Evolutionary conservation across 305 asterid genomes (phyloP).

Genomic region (Andrographis paniculata): DNA sequence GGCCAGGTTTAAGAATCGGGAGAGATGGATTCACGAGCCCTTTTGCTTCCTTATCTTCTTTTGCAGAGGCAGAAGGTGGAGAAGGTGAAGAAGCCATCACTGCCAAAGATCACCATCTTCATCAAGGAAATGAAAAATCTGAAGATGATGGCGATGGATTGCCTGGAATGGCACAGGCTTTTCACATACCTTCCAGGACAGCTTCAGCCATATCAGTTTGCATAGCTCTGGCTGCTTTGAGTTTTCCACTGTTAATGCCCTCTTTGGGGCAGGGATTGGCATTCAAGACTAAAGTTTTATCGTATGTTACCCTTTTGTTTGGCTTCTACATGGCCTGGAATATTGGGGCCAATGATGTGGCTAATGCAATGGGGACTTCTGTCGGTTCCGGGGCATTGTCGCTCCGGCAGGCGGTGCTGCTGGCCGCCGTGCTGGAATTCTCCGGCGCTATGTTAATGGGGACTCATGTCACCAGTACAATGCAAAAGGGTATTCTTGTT

Average conservation of each 20-base stretch:
- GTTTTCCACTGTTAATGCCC: conserved; percentile 62
- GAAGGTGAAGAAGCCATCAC: conserved; percentile 17
- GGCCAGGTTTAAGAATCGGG: conserved; percentile 20
- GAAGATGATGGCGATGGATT: conserved; percentile 21
- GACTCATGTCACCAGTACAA: conserved; percentile 83
- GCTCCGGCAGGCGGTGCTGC: conserved; percentile 74
- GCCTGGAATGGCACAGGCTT: conserved; percentile 81
- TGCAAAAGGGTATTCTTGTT: conserved; percentile 97
- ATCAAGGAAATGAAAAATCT: conserved; percentile 10
- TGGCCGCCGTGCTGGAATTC: conserved; percentile 80
- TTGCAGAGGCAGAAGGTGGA: conserved; percentile 45
- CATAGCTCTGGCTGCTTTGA: conserved; percentile 71
- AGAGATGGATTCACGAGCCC: conserved; percentile 27
- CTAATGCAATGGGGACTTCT: conserved; percentile 98
- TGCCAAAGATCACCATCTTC: conserved; percentile 12
- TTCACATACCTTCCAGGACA: conserved; percentile 55
- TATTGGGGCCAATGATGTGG: conserved; percentile 94
- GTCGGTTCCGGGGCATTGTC: conserved; percentile 92
- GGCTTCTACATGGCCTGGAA: conserved; percentile 99
- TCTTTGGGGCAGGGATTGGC: conserved; percentile 53
- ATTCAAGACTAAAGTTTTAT: conserved; percentile 42
- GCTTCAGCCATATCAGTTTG: conserved; percentile 69
- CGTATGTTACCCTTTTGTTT: conserved; percentile 61
- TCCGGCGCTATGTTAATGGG: conserved; percentile 95
- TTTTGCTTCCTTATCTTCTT: conserved; percentile 59